Percentiles rank a stretch among this genome's conserved stretches.
Conservation (phyloP, 495 filamentous ascomycete species). For the Xylaria acuta region DNA sequence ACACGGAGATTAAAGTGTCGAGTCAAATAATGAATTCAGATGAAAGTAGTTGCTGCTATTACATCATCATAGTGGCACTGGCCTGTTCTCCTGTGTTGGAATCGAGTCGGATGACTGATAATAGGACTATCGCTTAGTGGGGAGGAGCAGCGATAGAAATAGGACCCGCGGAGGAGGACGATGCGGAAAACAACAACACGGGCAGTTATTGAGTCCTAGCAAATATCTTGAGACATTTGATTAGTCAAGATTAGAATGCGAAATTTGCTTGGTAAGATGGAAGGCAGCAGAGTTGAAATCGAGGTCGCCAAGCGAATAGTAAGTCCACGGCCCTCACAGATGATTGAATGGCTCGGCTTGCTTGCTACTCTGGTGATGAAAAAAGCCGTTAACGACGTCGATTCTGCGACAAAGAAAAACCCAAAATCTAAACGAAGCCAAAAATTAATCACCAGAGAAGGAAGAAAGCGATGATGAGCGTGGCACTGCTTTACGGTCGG, state of each 20-base stretch:
- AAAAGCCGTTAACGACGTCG: constrained; percentile 4
- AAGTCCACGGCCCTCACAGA: background rate
- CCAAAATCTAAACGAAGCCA: background rate
- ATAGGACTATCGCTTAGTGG: constrained; percentile 17
- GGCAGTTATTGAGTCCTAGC: constrained; percentile 4
- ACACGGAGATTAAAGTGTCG: background rate
- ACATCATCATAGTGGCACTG: constrained; percentile 7
- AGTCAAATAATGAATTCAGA: background rate
- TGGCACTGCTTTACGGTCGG: constrained; percentile 22
- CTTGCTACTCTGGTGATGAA: background rate
- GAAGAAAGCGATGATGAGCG: background rate
- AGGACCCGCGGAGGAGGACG: background rate
- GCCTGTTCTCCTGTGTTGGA: background rate
- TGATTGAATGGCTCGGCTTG: background rate
- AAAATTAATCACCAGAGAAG: background rate
- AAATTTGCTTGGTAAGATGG: background rate
- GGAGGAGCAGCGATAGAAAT: background rate
- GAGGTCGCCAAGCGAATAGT: constrained; percentile 17
- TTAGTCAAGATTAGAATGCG: constrained; percentile 5
- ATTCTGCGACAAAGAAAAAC: background rate
- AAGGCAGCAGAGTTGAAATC: background rate
- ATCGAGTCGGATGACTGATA: constrained; percentile 10
- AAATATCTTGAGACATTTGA: constrained; percentile 4
- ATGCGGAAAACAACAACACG: background rate
- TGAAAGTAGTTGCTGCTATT: background rate